Evolutionary conservation across 2,329 filamentous ascomycete species (phyloP), one percentile per base, ranked within the genome.

Genomic region (Calonectria pauciramosa): DNA sequence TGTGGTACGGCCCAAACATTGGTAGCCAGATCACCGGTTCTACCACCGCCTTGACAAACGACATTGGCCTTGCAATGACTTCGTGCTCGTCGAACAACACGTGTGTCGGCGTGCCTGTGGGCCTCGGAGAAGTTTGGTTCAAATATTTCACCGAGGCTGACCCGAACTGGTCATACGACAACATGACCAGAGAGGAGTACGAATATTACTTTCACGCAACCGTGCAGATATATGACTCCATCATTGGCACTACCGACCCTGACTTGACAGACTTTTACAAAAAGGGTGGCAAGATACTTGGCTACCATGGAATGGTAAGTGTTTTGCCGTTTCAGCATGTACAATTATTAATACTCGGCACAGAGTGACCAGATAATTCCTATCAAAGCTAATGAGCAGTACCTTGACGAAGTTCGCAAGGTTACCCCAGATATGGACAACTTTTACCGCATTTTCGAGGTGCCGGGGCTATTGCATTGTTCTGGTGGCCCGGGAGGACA

Each of bases 261-360:
- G 56, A 70, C 30, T 30, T 70, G 47, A 70, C 68, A 4, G 44
- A 20, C 4, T 70, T 64, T 41, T 64, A 70, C 13, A 10, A 70
- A 52, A 32, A 13, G 6, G 68, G 68, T 9, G 68, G 56, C 11
- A 70, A 70, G 34, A 64, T 70, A 5, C 68, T 70, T 20, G 68
- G 68, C 8, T 70, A 70, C 8, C 68, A 70, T 41, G 68, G 68
- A 30, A 70, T 70, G 68, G 68, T 70, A 7, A 64, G 56, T 63
- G 20, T 7, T 38, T 9, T 3, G 16, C 9, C 6, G 8, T 51
- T 51, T 63, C 26, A 13, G 11, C 2, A 20, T 23, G 16, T 10
- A 23, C 20, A 14, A 4, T 23, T 49, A 6, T 44, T 64, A 60
- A 70, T 11, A 20, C 3, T 30, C n/a, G 10, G 28, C n/a, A 23